Evolutionary conservation across 2,329 filamentous ascomycete species (phyloP).

Genomic region (Venturia nashicola): DNA sequence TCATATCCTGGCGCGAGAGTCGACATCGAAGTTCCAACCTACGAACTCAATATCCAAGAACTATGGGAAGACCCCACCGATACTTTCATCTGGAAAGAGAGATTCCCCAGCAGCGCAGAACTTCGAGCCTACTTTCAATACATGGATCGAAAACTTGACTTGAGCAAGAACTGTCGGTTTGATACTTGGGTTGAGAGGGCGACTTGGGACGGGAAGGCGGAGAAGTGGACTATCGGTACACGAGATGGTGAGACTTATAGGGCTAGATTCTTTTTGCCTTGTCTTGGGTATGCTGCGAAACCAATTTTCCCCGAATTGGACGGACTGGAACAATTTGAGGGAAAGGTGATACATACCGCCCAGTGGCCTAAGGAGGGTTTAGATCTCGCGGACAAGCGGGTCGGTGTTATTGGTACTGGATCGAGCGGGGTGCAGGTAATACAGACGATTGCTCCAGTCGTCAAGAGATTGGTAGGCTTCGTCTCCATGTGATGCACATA

Average conservation of each 20-base stretch:
- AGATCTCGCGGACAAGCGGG: constrained; percentile 24
- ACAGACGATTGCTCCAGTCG: constrained; percentile 11
- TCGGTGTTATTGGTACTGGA: constrained; percentile 31
- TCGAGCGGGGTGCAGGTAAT: constrained; percentile 28
- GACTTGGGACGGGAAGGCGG: constrained; percentile 33
- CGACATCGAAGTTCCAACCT: constrained; percentile 34
- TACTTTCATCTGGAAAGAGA: background rate
- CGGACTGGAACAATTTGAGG: constrained; percentile 25
- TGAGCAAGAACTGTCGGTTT: constrained; percentile 20
- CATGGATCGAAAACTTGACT: background rate
- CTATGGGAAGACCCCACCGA: constrained; percentile 25
- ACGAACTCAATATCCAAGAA: constrained; percentile 35
- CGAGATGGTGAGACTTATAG: constrained; percentile 11
- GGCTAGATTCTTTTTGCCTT: constrained; percentile 28
- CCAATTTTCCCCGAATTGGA: constrained; percentile 31
- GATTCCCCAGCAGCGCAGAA: background rate
- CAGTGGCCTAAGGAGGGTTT: constrained; percentile 29
- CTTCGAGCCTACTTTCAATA: background rate
- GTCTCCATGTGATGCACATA: background rate
- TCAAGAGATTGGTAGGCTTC: background rate
- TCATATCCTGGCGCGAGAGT: constrained; percentile 33
- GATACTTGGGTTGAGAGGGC: constrained; percentile 30
- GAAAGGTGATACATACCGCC: constrained; percentile 29
- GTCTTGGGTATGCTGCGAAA: constrained; percentile 6
- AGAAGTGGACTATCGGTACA: constrained; percentile 21